Base-by-base conservation (phyloP, 1,139 yeast genomes). In the Pichia norvegensis region DNA sequence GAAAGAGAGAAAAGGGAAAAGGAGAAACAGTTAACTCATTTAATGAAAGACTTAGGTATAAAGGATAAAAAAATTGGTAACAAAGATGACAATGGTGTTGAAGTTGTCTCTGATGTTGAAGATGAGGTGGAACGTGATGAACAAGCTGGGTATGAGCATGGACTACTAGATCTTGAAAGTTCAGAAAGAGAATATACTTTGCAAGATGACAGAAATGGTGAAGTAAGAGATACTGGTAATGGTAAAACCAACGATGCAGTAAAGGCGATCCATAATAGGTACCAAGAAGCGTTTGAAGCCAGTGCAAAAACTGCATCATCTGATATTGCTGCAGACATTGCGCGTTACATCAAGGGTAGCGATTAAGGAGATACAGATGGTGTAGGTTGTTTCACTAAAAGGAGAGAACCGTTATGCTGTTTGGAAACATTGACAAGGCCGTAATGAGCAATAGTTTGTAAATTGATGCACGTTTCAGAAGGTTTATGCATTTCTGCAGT, bases 41-140 rank as follows among this genome's bases (percentile, higher is more conserved):
- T 94, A 55, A 85, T 92, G 84, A 79, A 79, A 53, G 98, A 90
- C 62, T 71, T 90, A 62, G 94, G 94, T 16, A 65, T 88, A 36
- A 68, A 74, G 44, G 74, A 73, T 33, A 60, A 63, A 29, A 49
- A 52, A 33, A 44, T 44, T 6, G 57, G 59, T 11, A 60, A 63
- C 33, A 67, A 67, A 43, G 55, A 59, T n/a, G 60, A 62, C 27
- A 67, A 68, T 29, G 79, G 73, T 40, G 56, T 53, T n/a, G 74
- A 68, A 25, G 73, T 71, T 23, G 66, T 68, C 35, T 79, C 74
- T 38, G 53, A 51, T 42, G 41, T 51, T 19, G 56, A 53, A 31
- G 52, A 48, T 9, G 52, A 52, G 36, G 33, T 52, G 13, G 78
- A 76, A 48, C 75, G 73, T 22, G 86, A 79, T 46, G 66, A 71